Evolutionary conservation across 441 rosid genomes (phyloP).

Genomic region (Cnidoscolus chayamansa): DNA sequence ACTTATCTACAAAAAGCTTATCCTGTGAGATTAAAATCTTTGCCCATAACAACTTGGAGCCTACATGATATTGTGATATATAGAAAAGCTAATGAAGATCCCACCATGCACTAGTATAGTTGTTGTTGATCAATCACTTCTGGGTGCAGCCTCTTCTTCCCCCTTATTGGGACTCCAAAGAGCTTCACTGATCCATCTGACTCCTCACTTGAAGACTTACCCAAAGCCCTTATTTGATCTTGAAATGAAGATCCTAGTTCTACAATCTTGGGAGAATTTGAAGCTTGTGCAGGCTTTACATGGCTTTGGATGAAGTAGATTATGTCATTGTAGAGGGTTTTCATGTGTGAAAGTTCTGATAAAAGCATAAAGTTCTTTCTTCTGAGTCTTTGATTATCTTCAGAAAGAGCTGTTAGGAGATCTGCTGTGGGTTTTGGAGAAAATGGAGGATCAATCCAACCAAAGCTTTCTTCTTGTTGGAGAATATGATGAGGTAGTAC

Average conservation of each 20-base stretch:
- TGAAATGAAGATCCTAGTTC: conserved; percentile 31
- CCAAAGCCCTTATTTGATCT: conserved; percentile 13
- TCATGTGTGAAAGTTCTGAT: conserved; percentile 81
- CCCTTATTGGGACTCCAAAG: conserved; percentile 47
- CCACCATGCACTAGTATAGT: background rate
- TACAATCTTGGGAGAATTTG: conserved; percentile 23
- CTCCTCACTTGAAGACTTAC: conserved; percentile 17
- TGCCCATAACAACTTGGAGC: background rate
- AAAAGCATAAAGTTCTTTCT: conserved; percentile 60
- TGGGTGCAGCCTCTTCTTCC: conserved; percentile 47
- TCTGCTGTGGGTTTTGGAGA: conserved; percentile 31
- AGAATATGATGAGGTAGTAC: conserved; percentile 39
- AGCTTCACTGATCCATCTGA: conserved; percentile 38
- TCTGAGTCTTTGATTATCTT: conserved; percentile 69
- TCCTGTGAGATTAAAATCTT: background rate
- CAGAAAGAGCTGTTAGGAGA: conserved; percentile 51
- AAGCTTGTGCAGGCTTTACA: conserved; percentile 43
- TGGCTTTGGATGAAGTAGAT: conserved; percentile 84
- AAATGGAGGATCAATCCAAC: conserved; percentile 52
- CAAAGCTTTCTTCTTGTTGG: conserved; percentile 25
- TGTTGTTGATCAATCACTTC: conserved; percentile 31
- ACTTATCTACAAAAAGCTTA: background rate
- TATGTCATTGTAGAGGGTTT: conserved; percentile 74
- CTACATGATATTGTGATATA: no score
- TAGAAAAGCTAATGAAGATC: background rate